A percentile compares a stretch with the other conserved stretches of the same genome.
Conservation (phyloP, 2,329 filamentous ascomycete genomes). For the Diaporthe longicolla region DNA sequence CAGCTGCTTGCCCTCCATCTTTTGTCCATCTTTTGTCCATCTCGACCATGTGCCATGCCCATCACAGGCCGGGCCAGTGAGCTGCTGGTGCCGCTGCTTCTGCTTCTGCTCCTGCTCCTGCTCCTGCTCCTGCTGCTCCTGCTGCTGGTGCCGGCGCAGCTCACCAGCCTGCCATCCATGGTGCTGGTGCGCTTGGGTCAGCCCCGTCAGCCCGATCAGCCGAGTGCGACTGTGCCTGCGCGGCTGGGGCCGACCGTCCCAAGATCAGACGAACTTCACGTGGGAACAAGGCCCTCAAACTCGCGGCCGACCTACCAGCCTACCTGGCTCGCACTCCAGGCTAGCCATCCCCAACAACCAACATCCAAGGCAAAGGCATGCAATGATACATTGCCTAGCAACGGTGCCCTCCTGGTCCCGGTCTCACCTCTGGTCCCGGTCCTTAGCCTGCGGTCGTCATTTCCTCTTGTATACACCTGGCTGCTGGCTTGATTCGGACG, state of each 20-base stretch:
- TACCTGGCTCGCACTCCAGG: not conserved
- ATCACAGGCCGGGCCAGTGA: conserved; percentile 4
- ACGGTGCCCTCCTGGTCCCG: conserved; percentile 18
- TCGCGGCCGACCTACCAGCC: no score
- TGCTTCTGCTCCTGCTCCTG: no score
- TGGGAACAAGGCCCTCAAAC: conserved; percentile 23
- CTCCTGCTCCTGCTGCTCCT: conserved; percentile 21
- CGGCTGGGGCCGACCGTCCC: conserved; percentile 34
- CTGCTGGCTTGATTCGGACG: conserved; percentile 15
- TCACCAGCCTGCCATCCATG: conserved; percentile 9
- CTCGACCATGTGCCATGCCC: not conserved
- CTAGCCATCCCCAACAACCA: not conserved
- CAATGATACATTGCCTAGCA: conserved; percentile 29
- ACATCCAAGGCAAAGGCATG: conserved; percentile 24
- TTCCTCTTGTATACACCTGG: conserved; percentile 11
- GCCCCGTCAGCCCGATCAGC: conserved; percentile 34
- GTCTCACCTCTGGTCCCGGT: conserved; percentile 21
- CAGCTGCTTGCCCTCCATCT: conserved; percentile 22
- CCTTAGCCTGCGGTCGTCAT: conserved; percentile 11
- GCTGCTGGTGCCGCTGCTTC: conserved; percentile 1
- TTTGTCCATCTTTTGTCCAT: not conserved
- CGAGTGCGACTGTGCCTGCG: conserved; percentile 29
- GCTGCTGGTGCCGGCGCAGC: not conserved
- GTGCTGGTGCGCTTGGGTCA: conserved; percentile 25
- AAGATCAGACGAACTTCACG: conserved; percentile 32